Evolutionary conservation across 2,329 filamentous ascomycete species (phyloP).

Genomic region (Hypoxylon sp.): DNA sequence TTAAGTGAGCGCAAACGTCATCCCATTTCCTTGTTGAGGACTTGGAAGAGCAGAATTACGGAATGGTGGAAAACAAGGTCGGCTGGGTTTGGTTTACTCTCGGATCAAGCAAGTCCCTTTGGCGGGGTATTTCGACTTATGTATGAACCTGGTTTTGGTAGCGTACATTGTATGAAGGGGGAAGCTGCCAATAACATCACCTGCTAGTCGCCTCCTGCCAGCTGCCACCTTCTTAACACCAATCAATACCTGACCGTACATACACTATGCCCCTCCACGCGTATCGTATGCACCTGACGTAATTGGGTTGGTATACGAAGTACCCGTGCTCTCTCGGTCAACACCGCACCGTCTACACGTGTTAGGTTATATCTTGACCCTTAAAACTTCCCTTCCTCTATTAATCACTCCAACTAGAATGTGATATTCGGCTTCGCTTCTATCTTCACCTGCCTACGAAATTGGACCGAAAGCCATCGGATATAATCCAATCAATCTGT

Average conservation of each 20-base stretch:
- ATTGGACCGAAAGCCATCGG: conserved; percentile 6
- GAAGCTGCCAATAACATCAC: conserved; percentile 7
- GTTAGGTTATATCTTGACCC: not conserved
- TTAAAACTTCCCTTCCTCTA: not conserved
- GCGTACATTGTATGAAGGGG: conserved; percentile 16
- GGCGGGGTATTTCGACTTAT: conserved; percentile 31
- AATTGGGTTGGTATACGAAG: conserved; percentile 25
- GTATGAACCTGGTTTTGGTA: conserved; percentile 21
- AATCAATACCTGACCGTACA: no score
- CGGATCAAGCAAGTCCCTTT: conserved; percentile 20
- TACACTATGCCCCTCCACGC: not conserved
- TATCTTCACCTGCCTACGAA: not conserved
- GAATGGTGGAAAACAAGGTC: not conserved
- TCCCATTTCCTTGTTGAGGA: conserved; percentile 21
- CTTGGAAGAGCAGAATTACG: conserved; percentile 7
- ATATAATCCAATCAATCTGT: not conserved
- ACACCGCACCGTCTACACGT: conserved; percentile 2
- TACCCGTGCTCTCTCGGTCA: not conserved
- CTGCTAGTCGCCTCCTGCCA: not conserved
- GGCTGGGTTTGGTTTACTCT: not conserved
- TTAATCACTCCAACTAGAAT: conserved; percentile 7
- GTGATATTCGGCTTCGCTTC: conserved; percentile 15
- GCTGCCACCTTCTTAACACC: not conserved
- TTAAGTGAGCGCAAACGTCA: conserved; percentile 29
- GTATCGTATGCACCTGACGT: conserved; percentile 24